Evolutionary conservation across 2,329 filamentous ascomycete genomes (phyloP).

Genomic region (Botrytis paeoniae): DNA sequence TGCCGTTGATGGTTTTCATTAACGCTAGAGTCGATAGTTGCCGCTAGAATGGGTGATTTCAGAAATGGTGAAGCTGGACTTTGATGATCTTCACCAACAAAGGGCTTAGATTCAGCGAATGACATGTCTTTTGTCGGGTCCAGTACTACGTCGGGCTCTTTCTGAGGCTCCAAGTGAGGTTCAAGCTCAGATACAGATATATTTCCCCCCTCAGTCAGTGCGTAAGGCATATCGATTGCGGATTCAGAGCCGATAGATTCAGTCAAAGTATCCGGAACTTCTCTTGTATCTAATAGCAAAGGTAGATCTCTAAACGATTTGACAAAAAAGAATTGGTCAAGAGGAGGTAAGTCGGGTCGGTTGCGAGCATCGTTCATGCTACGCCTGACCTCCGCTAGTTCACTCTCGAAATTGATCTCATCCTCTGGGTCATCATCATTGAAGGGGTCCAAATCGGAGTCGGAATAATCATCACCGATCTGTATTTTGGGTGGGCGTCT

Average conservation of each 20-base stretch:
- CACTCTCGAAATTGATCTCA: conserved; percentile 36
- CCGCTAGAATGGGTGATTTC: neutral
- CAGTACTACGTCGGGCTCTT: neutral
- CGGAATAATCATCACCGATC: conserved; percentile 24
- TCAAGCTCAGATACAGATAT: neutral
- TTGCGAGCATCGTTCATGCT: conserved; percentile 25
- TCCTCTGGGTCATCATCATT: conserved; percentile 34
- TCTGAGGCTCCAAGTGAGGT: neutral
- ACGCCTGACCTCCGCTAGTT: conserved; percentile 33
- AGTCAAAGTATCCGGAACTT: neutral
- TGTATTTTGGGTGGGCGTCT: conserved; percentile 24
- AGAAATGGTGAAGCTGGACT: neutral
- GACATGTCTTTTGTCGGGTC: neutral
- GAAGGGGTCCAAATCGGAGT: conserved; percentile 35
- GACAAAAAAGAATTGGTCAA: conserved; percentile 22
- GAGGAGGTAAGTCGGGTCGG: conserved; percentile 28
- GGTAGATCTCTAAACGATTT: conserved; percentile 25
- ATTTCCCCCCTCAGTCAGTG: neutral
- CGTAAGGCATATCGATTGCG: neutral
- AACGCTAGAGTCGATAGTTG: neutral
- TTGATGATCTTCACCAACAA: neutral
- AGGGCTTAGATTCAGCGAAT: neutral
- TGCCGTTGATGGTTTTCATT: neutral
- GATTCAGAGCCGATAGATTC: neutral
- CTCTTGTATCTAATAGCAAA: neutral